These are phyloP conservation scores for Macrotyloma uniflorum DNA, from an alignment of 306 rosid species.

Conservation along the genomic window DNA sequence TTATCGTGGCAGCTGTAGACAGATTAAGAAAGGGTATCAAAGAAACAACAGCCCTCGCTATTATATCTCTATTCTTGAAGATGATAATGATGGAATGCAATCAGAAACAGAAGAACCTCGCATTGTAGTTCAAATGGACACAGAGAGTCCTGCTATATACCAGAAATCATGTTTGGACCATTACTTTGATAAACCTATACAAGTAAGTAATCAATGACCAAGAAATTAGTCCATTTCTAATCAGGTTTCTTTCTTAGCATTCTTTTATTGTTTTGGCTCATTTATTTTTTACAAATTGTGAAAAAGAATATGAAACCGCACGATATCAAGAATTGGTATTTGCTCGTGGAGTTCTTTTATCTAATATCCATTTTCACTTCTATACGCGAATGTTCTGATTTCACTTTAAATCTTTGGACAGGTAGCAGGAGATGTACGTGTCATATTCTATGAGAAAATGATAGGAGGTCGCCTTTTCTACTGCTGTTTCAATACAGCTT, in stretches of 20 bases:
- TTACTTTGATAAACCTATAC: constrained; percentile 75
- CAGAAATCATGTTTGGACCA: constrained; percentile 82
- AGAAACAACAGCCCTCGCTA: constrained; percentile 71
- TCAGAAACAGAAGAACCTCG: constrained; percentile 58
- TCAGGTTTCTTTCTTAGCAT: neutral
- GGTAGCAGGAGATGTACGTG: constrained; percentile 90
- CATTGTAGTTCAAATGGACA: constrained; percentile 89
- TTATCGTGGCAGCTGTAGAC: constrained; percentile 65
- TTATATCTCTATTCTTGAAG: constrained; percentile 60
- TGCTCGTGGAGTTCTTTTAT: neutral
- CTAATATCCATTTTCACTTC: constrained; percentile 23
- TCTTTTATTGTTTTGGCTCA: neutral
- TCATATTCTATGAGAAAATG: constrained; percentile 85
- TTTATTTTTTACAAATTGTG: neutral
- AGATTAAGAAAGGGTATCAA: constrained; percentile 70
- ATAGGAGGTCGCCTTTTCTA: constrained; percentile 94
- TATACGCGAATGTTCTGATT: neutral
- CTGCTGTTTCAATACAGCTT: constrained; percentile 90
- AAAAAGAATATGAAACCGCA: constrained; percentile 1
- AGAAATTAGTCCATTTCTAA: neutral
- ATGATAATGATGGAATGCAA: constrained; percentile 48
- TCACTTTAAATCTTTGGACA: constrained; percentile 39
- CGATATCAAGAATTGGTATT: neutral
- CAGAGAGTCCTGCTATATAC: constrained; percentile 76
- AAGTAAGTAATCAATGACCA: constrained; percentile 48